phyloP scores from a whole-genome alignment of 805 yeast genomes.

The Schwanniomyces pseudopolymorphus region DNA sequence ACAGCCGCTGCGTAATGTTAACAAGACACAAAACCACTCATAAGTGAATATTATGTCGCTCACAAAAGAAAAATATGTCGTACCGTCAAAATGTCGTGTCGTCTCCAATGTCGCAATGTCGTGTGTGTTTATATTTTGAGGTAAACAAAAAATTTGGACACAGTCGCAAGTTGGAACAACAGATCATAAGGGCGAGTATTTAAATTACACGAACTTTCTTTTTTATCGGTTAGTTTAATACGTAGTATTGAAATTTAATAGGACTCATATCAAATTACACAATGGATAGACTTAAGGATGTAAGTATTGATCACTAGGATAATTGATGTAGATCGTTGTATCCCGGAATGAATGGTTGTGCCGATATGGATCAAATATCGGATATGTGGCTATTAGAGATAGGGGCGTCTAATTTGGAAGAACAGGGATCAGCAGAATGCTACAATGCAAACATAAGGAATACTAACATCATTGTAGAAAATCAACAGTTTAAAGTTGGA shows the following conservation, averaged over 20 bases:
- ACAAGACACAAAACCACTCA: not conserved
- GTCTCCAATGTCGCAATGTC: not conserved
- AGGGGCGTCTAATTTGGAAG: not conserved
- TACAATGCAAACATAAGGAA: too few species aligned
- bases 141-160: conserved; percentile 1
- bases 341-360: not conserved
- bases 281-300: conserved; percentile 64
- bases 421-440: not conserved
- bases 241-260: not conserved
- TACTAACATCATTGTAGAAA: conserved; percentile 49
- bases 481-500: conserved; percentile 86
- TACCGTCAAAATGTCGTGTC: not conserved
- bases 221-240: not conserved
- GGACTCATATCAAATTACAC: conserved; percentile 8
- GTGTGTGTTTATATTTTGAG: not conserved
- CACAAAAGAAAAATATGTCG: too few species aligned
- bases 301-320: conserved; percentile 26
- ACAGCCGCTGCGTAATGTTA: not conserved
- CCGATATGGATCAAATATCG: not conserved
- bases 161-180: not conserved
- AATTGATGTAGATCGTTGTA: not conserved
- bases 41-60: too few species aligned
- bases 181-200: conserved; percentile 1
- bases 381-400: not conserved
- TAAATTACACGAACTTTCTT: conserved; percentile 1